A percentile compares a stretch with the other conserved stretches of the same genome.
phyloP scores from a whole-genome alignment of 2,329 filamentous ascomycete species.

The Nemania serpens region DNA sequence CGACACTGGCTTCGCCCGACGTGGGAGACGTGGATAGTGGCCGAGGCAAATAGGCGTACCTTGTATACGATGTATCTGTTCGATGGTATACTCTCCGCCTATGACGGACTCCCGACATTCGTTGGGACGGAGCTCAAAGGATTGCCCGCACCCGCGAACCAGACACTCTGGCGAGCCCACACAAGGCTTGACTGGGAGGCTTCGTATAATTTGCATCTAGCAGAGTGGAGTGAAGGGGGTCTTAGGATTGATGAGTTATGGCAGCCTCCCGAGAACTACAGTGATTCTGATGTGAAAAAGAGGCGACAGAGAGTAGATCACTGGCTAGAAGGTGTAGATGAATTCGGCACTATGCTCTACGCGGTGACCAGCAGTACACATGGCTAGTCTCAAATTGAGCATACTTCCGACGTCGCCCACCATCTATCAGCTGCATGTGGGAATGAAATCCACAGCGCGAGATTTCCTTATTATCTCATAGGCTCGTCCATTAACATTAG shows the following conservation, averaged over 20 bases:
- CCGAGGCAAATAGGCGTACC: constrained; percentile 57
- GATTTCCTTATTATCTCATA: background rate
- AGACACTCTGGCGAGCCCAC: constrained; percentile 49
- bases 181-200: constrained; percentile 48
- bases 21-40: constrained; percentile 60
- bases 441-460: no score
- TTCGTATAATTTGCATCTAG: constrained; percentile 49
- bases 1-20: constrained; percentile 44
- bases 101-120: constrained; percentile 51
- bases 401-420: background rate
- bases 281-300: constrained; percentile 37
- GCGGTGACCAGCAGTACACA: constrained; percentile 53
- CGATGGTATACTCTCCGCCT: constrained; percentile 52
- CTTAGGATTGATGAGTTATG: constrained; percentile 58
- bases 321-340: constrained; percentile 57
- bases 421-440: no score
- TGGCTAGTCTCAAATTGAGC: constrained; percentile 32
- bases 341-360: constrained; percentile 59
- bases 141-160: constrained; percentile 48
- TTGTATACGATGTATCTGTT: constrained; percentile 59
- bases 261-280: constrained; percentile 44
- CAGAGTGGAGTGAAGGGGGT: constrained; percentile 47
- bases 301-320: constrained; percentile 48
- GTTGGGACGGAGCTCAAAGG: constrained; percentile 54
- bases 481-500: background rate